phyloP scores from a whole-genome alignment of 352 stramenopile genomes.

The Phytophthora fragariaefolia region DNA sequence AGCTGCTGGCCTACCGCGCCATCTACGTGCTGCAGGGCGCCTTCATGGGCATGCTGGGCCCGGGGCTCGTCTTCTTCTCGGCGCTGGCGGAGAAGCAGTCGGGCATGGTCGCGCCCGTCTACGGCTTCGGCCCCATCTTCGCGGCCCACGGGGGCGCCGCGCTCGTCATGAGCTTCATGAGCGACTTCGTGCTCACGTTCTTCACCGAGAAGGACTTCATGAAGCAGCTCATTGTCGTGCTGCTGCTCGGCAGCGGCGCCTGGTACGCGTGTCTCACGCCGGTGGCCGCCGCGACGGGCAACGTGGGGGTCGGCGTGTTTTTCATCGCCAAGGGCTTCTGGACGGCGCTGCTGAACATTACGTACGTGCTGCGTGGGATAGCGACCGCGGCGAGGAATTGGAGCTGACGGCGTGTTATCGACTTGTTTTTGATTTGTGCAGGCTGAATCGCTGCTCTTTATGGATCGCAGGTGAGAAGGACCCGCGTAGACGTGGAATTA shows the following conservation, averaged over 20 bases:
- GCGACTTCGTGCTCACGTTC: constrained; percentile 74
- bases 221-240: constrained; percentile 71
- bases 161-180: constrained; percentile 83
- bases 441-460: constrained; percentile 71
- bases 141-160: constrained; percentile 71
- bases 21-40: constrained; percentile 75
- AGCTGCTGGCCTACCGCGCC: constrained; percentile 67
- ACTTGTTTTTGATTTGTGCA: constrained; percentile 24
- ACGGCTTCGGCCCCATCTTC: constrained; percentile 78
- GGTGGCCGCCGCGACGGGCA: constrained; percentile 65
- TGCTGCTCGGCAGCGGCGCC: constrained; percentile 60
- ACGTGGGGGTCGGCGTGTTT: constrained; percentile 67
- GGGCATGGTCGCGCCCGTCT: constrained; percentile 55
- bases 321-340: constrained; percentile 83
- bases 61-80: constrained; percentile 73
- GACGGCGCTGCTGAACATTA: constrained; percentile 80
- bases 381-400: too few species aligned
- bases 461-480: constrained; percentile 77
- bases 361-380: constrained; percentile 50
- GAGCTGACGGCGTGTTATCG: constrained; percentile 2
- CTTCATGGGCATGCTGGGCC: constrained; percentile 73
- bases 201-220: constrained; percentile 72
- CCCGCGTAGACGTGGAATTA: constrained; percentile 67
- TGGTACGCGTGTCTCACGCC: constrained; percentile 76
- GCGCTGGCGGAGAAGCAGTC: constrained; percentile 47